Percentiles rank a stretch among this genome's conserved stretches.
Conservation (phyloP, 1,284 basidiomycete species). For the Puccinia sorghi region DNA sequence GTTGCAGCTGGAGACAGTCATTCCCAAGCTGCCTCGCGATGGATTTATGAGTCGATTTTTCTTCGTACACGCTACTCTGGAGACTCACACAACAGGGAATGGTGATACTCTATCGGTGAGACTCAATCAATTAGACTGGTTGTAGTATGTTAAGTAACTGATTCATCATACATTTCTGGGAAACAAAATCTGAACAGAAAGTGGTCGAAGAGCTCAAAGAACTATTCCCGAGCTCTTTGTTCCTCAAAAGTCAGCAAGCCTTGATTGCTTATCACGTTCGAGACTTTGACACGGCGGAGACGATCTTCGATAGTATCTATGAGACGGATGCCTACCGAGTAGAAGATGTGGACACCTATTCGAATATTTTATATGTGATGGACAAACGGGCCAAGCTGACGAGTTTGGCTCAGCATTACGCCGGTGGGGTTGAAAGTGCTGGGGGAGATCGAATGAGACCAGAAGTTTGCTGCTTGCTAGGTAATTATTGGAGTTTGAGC, state of each 20-base stretch:
- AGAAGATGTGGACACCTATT: constrained; percentile 94
- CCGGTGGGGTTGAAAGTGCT: constrained; percentile 60
- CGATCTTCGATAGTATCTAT: constrained; percentile 78
- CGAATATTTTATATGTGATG: constrained; percentile 94
- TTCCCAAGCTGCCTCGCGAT: constrained; percentile 69
- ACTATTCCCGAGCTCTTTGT: constrained; percentile 78
- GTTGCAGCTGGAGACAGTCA: constrained; percentile 36
- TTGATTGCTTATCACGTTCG: constrained; percentile 85
- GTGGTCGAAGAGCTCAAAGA: constrained; percentile 77
- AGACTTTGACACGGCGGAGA: constrained; percentile 80
- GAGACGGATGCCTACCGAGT: constrained; percentile 80
- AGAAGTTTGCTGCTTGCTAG: constrained; percentile 87
- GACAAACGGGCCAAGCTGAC: constrained; percentile 85
- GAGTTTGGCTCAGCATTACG: constrained; percentile 86
- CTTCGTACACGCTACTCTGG: constrained; percentile 82
- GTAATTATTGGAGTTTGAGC: constrained; percentile 92
- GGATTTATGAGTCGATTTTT: constrained; percentile 78
- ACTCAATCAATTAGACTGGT: constrained; percentile 49
- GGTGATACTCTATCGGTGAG: constrained; percentile 56
- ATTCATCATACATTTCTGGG: background rate
- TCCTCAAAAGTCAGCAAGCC: constrained; percentile 81
- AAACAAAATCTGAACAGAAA: constrained; percentile 53
- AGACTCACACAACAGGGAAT: constrained; percentile 82
- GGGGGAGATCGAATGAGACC: constrained; percentile 82
- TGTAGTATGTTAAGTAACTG: background rate